Evolutionary conservation across 768 basidiomycete genomes (phyloP).

Genomic region (Trametes cingulata): DNA sequence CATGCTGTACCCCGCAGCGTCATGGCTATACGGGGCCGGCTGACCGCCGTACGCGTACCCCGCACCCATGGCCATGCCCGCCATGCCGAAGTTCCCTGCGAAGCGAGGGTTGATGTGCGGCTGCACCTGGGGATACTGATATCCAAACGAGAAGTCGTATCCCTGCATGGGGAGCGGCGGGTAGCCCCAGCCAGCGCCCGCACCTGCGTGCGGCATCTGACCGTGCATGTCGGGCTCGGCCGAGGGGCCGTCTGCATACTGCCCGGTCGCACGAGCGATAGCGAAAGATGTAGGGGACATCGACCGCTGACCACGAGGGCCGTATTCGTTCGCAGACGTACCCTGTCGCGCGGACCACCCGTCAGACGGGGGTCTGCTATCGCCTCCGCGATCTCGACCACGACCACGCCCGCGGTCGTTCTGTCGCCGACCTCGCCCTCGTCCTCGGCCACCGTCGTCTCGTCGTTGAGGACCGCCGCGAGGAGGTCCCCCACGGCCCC

Average conservation of each 20-base stretch:
- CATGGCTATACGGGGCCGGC: conserved; percentile 9
- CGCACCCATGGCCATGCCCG: conserved; percentile 53
- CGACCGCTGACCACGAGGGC: conserved; percentile 32
- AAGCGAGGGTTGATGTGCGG: conserved; percentile 87
- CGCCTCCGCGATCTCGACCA: conserved; percentile 29
- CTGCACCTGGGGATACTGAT: conserved; percentile 47
- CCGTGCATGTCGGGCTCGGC: conserved; percentile 13
- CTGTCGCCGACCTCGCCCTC: conserved; percentile 23
- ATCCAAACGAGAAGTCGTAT: conserved; percentile 21
- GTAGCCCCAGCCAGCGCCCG: conserved; percentile 20
- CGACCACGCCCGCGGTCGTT: conserved; percentile 37
- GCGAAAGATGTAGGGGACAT: conserved; percentile 49
- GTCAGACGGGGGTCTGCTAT: conserved; percentile 26
- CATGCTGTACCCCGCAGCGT: conserved; percentile 11
- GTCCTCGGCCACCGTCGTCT: conserved; percentile 8
- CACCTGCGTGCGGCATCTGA: not conserved
- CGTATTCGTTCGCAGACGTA: conserved; percentile 33
- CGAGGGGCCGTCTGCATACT: conserved; percentile 33
- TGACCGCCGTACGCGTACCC: conserved; percentile 23
- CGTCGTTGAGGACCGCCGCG: conserved; percentile 25
- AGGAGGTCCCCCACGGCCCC: conserved; percentile 3
- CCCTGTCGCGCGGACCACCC: conserved; percentile 29
- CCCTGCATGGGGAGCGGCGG: conserved; percentile 21
- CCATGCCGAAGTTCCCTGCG: conserved; percentile 64
- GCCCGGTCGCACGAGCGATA: conserved; percentile 48